phyloP scores from a whole-genome alignment of 306 rosid species.

The Rosa chinensis region DNA sequence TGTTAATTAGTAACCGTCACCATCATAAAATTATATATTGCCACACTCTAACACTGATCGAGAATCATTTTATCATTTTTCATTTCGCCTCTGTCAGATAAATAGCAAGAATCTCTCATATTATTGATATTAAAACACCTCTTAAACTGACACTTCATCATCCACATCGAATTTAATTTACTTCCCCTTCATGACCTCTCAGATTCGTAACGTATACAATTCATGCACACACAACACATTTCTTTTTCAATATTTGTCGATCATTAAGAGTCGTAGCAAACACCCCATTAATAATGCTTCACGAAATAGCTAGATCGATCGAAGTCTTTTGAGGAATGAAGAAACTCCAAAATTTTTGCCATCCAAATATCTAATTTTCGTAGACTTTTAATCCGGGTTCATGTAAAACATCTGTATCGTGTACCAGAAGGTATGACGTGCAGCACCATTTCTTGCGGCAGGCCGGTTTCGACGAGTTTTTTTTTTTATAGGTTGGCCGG shows the following conservation, averaged over 20 bases:
- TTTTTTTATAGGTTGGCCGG: conserved; percentile 1
- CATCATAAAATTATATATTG: conserved; percentile 11
- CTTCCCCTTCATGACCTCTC: conserved; percentile 1
- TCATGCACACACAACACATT: not conserved
- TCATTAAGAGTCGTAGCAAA: not conserved
- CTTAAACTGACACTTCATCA: conserved; percentile 27
- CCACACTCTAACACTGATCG: not conserved
- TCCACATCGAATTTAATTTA: not conserved
- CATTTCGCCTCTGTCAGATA: not conserved
- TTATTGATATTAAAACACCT: not conserved
- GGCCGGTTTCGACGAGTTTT: conserved; percentile 22
- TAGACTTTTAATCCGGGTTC: not conserved
- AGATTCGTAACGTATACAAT: not conserved
- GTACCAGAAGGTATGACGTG: conserved; percentile 19
- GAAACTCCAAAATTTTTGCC: not conserved
- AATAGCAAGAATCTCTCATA: conserved; percentile 20
- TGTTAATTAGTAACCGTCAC: conserved; percentile 30
- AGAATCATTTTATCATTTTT: conserved; percentile 8
- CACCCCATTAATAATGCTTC: not conserved
- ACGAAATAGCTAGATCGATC: conserved; percentile 16
- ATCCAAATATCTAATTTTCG: conserved; percentile 12
- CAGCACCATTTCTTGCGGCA: conserved; percentile 24
- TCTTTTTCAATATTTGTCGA: not conserved
- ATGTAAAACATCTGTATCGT: conserved; percentile 11
- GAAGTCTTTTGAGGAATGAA: not conserved